These are phyloP conservation scores for Linderina pennispora DNA, from an alignment of 192 early-diverging fungal species.

Conservation along the genomic window DNA sequence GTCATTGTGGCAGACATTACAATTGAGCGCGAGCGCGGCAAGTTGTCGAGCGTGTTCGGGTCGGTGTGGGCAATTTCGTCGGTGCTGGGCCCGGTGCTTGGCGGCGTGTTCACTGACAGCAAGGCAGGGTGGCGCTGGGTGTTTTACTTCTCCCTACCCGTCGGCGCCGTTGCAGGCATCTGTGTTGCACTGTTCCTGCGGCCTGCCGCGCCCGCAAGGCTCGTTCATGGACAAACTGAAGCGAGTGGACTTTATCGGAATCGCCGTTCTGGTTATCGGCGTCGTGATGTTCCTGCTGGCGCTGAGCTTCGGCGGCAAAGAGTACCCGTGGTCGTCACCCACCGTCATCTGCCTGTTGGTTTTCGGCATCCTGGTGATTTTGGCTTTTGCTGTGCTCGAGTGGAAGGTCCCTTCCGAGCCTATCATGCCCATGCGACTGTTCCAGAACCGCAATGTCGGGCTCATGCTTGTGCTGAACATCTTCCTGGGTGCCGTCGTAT, in stretches of 20 bases:
- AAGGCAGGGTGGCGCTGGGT: slow-evolving; percentile 38
- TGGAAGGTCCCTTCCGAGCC: slow-evolving; percentile 50
- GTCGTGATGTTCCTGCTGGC: slow-evolving; percentile 64
- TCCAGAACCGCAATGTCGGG: slow-evolving; percentile 42
- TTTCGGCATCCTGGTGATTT: slow-evolving; percentile 45
- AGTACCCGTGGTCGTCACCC: slow-evolving; percentile 63
- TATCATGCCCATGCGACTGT: slow-evolving; percentile 57
- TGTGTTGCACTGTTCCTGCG: slow-evolving; percentile 27
- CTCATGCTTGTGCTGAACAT: slow-evolving; percentile 14
- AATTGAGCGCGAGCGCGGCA: slow-evolving; percentile 52
- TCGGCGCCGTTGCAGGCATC: slow-evolving; percentile 35
- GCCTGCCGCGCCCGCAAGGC: slow-evolving; percentile 31
- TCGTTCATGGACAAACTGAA: slow-evolving; percentile 46
- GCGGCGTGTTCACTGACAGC: slow-evolving; percentile 51
- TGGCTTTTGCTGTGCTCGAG: slow-evolving; percentile 48
- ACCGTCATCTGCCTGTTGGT: slow-evolving; percentile 53
- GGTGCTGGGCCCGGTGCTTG: slow-evolving; percentile 53
- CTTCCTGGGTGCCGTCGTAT: slow-evolving; percentile 38
- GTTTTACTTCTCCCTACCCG: slow-evolving; percentile 55
- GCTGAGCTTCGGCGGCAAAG: slow-evolving; percentile 64
- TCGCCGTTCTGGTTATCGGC: slow-evolving; percentile 46
- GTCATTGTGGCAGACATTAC: slow-evolving; percentile 63
- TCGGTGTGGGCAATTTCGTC: slow-evolving; percentile 51
- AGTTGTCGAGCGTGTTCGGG: slow-evolving; percentile 51
- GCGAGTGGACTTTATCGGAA: slow-evolving; percentile 61